Conservation (phyloP, 2,329 filamentous ascomycete genomes). For the Aspergillus aculeatinus region DNA sequence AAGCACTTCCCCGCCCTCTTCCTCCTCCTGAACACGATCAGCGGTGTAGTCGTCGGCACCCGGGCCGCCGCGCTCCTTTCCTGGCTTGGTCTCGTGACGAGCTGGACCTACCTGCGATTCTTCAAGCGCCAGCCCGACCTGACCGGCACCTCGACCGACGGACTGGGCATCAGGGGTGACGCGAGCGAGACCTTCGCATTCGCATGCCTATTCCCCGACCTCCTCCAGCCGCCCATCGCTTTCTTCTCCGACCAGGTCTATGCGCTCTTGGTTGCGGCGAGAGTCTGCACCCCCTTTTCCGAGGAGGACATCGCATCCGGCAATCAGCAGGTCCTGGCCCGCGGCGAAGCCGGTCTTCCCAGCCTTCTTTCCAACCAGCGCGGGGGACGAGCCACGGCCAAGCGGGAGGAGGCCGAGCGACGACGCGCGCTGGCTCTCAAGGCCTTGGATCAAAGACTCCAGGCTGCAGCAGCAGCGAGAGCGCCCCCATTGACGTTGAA, state of each 20-base stretch:
- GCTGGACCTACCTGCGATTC: slow-evolving; percentile 96
- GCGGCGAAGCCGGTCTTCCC: slow-evolving; percentile 61
- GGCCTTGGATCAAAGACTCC: slow-evolving; percentile 85
- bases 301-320: slow-evolving; percentile 73
- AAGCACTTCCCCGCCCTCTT: slow-evolving; percentile 76
- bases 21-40: slow-evolving; percentile 68
- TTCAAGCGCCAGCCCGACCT: slow-evolving; percentile 68
- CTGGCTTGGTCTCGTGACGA: slow-evolving; percentile 76
- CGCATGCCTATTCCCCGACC: slow-evolving; percentile 89
- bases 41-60: slow-evolving; percentile 64
- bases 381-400: slow-evolving; percentile 55
- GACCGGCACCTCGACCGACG: slow-evolving; percentile 54
- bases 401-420: slow-evolving; percentile 87
- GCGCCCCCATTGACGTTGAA: slow-evolving; percentile 37
- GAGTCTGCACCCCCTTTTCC: slow-evolving; percentile 81
- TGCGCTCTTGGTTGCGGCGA: slow-evolving; percentile 69
- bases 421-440: slow-evolving; percentile 85
- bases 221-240: slow-evolving; percentile 73
- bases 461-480: slow-evolving; percentile 69
- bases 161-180: slow-evolving; percentile 71
- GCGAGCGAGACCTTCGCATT: slow-evolving; percentile 96
- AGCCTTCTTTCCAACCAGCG: slow-evolving; percentile 56
- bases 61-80: slow-evolving; percentile 77
- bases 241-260: slow-evolving; percentile 74
- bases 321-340: slow-evolving; percentile 67